Conservation (phyloP, 495 filamentous ascomycete genomes). For the Rostrohypoxylon terebratum region DNA sequence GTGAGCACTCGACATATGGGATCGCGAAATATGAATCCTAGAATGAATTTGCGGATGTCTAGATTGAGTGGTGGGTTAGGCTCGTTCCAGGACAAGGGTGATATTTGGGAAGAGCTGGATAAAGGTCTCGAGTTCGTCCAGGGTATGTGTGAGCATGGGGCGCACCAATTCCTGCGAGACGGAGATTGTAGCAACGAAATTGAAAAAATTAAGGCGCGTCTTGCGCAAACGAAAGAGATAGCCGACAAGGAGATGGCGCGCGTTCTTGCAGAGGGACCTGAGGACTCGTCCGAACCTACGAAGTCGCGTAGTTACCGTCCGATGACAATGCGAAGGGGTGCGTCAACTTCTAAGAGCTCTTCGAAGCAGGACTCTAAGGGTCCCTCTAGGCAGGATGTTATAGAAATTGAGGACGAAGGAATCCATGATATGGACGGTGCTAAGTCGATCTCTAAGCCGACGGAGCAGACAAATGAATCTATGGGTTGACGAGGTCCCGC, state of each 20-base stretch:
- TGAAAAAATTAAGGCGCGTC: slow-evolving; percentile 69
- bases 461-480: slow-evolving; percentile 39
- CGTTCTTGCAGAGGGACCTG: slow-evolving; percentile 54
- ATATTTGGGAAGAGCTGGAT: slow-evolving; percentile 78
- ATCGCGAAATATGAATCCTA: slow-evolving; percentile 14
- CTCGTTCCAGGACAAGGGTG: slow-evolving; percentile 51
- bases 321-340: slow-evolving; percentile 50
- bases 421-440: slow-evolving; percentile 55
- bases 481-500: slow-evolving; percentile 22
- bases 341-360: slow-evolving; percentile 41
- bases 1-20: slow-evolving; percentile 51
- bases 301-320: slow-evolving; percentile 50
- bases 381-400: slow-evolving; percentile 37
- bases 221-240: slow-evolving; percentile 68
- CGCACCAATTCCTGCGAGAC: slow-evolving; percentile 86
- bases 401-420: slow-evolving; percentile 55
- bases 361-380: slow-evolving; percentile 45
- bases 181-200: slow-evolving; percentile 84
- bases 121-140: slow-evolving; percentile 82
- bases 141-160: slow-evolving; percentile 82
- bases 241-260: slow-evolving; percentile 70
- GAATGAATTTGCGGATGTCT: slow-evolving; percentile 35
- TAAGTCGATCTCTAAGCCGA: slow-evolving; percentile 43
- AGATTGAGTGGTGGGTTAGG: slow-evolving; percentile 45
- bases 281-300: slow-evolving; percentile 39